Evolutionary conservation across 768 basidiomycete species (phyloP), one percentile per base, ranked within the genome.

Genomic region (Botryobasidium botryosum): DNA sequence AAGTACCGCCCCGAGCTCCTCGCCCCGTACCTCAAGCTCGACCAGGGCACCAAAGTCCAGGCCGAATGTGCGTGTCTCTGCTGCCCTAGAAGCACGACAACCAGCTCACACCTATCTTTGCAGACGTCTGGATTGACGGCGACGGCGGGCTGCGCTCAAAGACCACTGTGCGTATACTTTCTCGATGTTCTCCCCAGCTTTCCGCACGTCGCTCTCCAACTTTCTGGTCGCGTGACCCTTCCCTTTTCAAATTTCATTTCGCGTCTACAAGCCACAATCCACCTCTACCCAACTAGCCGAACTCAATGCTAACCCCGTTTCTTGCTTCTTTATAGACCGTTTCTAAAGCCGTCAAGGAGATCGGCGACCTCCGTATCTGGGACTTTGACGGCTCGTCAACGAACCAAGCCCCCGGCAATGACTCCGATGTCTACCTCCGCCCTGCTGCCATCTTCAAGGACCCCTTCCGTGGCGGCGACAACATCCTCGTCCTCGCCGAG

Each of bases 351-450:
- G 75, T 90, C 56, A 80, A 77, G 51, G 79, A 85, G 61, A 79
- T 99, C 55, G 75, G 75, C 55, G 75, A 87, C 57, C 82, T 97
- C 53, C 88, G 92, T 57, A 75, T 85, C 61, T 99, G 92, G 92
- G 92, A 97, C 70, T 99, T 99, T 59, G 92, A 99, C 61, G 92
- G 92, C 56, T 92, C 88, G 40, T 91, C 86, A 33, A 94, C 91
- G 59, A 86, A 86, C 65, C 94, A 99, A 63, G 94, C 94, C 17
- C 88, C 91, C 13, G 92, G 92, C 29, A 56, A 71, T 59, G 83
- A 99, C 68, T 99, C 94, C 6, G 94, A 97, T 60, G 83, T 99
- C 67, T 92, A 88, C 67, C 90, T 99, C 56, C 85, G 91, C 53
- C 94, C 94, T 39, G 87, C 77, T 47, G 78, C 91, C 55, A 88